Evolutionary conservation across 306 rosid species (phyloP).

Genomic region (Luffa acutangula): DNA sequence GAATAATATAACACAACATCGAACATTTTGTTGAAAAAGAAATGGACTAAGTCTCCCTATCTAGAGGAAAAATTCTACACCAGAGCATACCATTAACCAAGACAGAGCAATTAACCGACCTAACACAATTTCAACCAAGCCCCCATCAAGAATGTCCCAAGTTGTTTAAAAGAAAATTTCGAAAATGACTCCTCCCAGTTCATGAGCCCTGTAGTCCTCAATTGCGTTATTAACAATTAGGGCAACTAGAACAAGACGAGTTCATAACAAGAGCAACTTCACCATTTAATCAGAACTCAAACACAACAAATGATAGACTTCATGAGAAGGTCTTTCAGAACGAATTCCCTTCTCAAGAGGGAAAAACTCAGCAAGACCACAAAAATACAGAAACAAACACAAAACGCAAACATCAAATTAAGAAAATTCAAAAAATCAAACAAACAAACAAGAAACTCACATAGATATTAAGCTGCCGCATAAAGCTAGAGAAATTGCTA

Average conservation of each 20-base stretch:
- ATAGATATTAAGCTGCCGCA: constrained; percentile 84
- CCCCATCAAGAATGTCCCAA: background rate
- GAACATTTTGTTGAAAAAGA: background rate
- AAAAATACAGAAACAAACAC: background rate
- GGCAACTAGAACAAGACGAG: background rate
- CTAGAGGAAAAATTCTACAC: background rate
- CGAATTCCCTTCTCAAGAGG: background rate
- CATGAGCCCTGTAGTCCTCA: background rate
- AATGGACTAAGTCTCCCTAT: background rate
- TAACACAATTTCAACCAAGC: background rate
- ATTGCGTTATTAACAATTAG: background rate
- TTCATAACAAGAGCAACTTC: background rate
- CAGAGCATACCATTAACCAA: background rate
- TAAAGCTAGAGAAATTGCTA: constrained; percentile 78
- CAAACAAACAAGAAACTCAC: constrained; percentile 19
- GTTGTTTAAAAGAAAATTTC: background rate
- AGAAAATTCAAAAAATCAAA: background rate
- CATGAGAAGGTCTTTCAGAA: background rate
- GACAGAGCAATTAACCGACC: background rate
- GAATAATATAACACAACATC: background rate
- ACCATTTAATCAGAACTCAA: background rate
- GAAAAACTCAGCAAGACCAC: background rate
- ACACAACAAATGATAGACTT: background rate
- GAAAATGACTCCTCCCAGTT: background rate
- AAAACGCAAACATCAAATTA: background rate